phyloP scores from a whole-genome alignment of 116 monocot genomes.

The Trichopus zeylanicus region DNA sequence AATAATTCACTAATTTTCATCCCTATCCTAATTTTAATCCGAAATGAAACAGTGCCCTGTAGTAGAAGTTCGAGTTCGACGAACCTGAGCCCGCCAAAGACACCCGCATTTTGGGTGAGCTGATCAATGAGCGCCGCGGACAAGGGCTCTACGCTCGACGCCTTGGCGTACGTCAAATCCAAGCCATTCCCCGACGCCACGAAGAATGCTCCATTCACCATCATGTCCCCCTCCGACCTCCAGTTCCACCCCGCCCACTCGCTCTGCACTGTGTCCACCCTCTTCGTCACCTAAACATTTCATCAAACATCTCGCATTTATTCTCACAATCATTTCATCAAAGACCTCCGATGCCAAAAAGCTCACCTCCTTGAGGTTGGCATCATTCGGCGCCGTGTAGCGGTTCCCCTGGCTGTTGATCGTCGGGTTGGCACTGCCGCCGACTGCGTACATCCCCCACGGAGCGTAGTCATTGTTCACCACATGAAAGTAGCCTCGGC shows the following conservation, averaged over 20 bases:
- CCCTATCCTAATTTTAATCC: too few relatives aligned
- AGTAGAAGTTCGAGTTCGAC: too few relatives aligned
- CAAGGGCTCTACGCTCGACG: slow-evolving; percentile 39
- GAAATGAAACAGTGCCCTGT: too few relatives aligned
- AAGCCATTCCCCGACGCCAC: slow-evolving; percentile 48
- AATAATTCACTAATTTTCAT: too few relatives aligned
- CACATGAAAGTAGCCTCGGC: slow-evolving; percentile 36
- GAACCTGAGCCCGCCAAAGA: slow-evolving; percentile 29
- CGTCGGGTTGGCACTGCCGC: slow-evolving; percentile 30
- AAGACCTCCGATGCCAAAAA: too few relatives aligned
- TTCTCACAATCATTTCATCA: too few relatives aligned
- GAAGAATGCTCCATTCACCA: slow-evolving; percentile 73
- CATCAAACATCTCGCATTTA: not conserved
- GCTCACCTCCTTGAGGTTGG: too few relatives aligned
- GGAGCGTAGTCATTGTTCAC: slow-evolving; percentile 47
- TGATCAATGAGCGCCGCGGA: slow-evolving; percentile 44
- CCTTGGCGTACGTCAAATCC: slow-evolving; percentile 28
- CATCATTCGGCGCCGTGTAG: too few relatives aligned
- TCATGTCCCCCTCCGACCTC: slow-evolving; percentile 62
- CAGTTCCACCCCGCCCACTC: slow-evolving; percentile 62
- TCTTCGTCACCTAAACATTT: slow-evolving; percentile 54
- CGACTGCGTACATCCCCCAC: slow-evolving; percentile 62
- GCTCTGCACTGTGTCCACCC: slow-evolving; percentile 47
- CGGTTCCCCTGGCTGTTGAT: slow-evolving; percentile 34
- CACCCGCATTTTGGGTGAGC: slow-evolving; percentile 51